Percentiles rank a stretch among this genome's conserved stretches.
phyloP scores from a whole-genome alignment of 2,329 filamentous ascomycete genomes.

The Exophiala calicioides region DNA sequence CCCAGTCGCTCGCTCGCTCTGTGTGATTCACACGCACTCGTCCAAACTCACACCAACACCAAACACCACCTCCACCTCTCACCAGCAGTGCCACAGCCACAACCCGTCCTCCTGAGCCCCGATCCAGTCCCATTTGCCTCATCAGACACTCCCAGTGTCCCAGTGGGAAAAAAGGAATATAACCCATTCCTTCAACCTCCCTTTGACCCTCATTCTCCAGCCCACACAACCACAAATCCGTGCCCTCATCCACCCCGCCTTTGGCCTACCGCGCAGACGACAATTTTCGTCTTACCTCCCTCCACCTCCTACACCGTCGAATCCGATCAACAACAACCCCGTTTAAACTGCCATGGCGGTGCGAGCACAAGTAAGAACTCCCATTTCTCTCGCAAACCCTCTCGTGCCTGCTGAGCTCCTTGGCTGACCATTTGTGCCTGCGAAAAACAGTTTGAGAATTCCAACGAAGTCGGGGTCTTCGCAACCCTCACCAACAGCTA shows the following conservation, averaged over 20 bases:
- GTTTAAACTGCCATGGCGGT: slow-evolving; percentile 20
- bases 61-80: slow-evolving; percentile 1
- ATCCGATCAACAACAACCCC: neutral
- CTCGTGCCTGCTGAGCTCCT: too few species aligned
- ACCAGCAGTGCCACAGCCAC: neutral
- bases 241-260: too few species aligned
- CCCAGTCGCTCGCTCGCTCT: neutral
- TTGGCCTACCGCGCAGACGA: too few species aligned
- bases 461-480: slow-evolving; percentile 82
- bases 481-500: slow-evolving; percentile 96
- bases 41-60: neutral
- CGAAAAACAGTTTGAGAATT: slow-evolving; percentile 53
- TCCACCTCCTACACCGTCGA: neutral
- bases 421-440: neutral
- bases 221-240: neutral
- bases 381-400: neutral
- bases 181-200: too few species aligned
- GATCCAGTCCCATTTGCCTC: too few species aligned
- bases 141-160: too few species aligned
- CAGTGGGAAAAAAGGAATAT: too few species aligned
- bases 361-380: slow-evolving; percentile 21
- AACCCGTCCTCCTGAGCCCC: too few species aligned
- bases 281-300: neutral
- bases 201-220: neutral
- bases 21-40: neutral